Percentiles rank a stretch among this genome's conserved stretches.
Evolutionary conservation across 768 basidiomycete genomes (phyloP).

Genomic region (Phanerochaete sordida): DNA sequence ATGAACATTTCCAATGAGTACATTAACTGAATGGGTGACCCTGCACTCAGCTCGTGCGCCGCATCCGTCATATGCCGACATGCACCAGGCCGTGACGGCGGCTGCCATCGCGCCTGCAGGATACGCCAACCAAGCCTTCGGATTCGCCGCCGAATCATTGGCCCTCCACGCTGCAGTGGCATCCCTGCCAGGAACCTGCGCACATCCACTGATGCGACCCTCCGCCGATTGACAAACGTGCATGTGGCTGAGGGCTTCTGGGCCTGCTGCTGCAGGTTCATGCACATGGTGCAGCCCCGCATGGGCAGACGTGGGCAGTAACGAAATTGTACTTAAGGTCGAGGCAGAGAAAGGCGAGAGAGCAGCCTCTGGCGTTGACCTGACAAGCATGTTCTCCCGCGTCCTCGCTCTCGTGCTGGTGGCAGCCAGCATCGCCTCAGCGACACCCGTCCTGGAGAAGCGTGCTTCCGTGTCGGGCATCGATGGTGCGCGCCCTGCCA

Average conservation of each 20-base stretch:
- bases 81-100: neutral
- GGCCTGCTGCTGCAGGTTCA: neutral
- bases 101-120: neutral
- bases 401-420: conserved; percentile 2
- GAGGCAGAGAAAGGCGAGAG: neutral
- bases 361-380: neutral
- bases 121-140: neutral
- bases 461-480: conserved; percentile 11
- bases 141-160: neutral
- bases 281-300: conserved; percentile 6
- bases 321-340: neutral
- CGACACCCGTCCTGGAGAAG: conserved; percentile 3
- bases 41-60: neutral
- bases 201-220: neutral
- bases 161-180: neutral
- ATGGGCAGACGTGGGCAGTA: neutral
- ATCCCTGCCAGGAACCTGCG: neutral
- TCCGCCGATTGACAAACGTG: conserved; percentile 7
- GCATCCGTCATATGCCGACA: neutral
- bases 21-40: neutral
- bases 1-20: neutral
- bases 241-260: conserved; percentile 9
- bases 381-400: neutral
- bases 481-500: conserved; percentile 4
- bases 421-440: conserved; percentile 4